A percentile compares a stretch with the other conserved stretches of the same genome.
These are phyloP conservation scores for Babesia bigemina DNA, from an alignment of 169 alveolate species.

Conservation along the genomic window DNA sequence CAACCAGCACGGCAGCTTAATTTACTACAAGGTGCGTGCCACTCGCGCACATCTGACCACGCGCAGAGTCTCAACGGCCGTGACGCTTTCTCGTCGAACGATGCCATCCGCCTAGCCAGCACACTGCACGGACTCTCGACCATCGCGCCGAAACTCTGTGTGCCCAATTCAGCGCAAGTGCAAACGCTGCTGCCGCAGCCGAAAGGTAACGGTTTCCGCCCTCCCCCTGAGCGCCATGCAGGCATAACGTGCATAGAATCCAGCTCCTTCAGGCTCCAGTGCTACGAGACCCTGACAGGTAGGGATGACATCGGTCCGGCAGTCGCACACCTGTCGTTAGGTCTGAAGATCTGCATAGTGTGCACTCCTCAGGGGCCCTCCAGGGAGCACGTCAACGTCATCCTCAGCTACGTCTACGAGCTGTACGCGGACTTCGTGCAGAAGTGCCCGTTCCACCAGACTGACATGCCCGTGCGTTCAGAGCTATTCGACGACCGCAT, in stretches of 20 bases:
- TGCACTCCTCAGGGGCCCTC: conserved; percentile 68
- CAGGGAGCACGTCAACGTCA: conserved; percentile 63
- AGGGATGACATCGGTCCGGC: background rate
- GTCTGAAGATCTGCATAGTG: conserved; percentile 50
- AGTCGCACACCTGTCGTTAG: background rate
- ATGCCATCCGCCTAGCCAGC: conserved; percentile 90
- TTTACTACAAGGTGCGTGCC: conserved; percentile 84
- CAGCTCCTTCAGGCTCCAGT: conserved; percentile 84
- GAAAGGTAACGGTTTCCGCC: conserved; percentile 48
- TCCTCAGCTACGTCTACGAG: conserved; percentile 86
- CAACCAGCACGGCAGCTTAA: conserved; percentile 91
- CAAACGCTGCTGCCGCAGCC: conserved; percentile 44
- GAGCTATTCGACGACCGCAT: conserved; percentile 62
- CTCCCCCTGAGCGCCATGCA: conserved; percentile 59
- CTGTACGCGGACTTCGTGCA: conserved; percentile 89
- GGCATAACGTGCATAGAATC: conserved; percentile 89
- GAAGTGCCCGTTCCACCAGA: conserved; percentile 92
- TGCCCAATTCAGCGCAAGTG: conserved; percentile 35
- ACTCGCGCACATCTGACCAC: background rate
- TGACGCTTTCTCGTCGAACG: conserved; percentile 87
- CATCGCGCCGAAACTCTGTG: conserved; percentile 87
- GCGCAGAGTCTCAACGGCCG: conserved; percentile 83
- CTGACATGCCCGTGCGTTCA: conserved; percentile 90
- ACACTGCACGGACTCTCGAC: conserved; percentile 93
- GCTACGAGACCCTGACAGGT: conserved; percentile 92